phyloP scores from a whole-genome alignment of 768 basidiomycete species.

The Collybia nuda region DNA sequence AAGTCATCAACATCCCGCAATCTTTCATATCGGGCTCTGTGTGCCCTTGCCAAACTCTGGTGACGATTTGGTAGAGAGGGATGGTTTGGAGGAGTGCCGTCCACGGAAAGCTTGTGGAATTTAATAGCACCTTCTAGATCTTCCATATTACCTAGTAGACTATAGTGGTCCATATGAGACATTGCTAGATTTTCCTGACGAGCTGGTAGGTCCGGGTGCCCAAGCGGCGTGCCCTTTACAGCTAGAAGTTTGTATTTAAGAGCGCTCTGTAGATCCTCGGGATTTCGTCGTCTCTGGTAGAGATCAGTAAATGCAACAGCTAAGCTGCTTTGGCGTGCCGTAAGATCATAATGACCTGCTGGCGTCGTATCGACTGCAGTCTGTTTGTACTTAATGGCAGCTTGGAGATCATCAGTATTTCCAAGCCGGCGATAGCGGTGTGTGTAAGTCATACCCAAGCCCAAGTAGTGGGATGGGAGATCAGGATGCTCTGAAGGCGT shows the following conservation, averaged over 20 bases:
- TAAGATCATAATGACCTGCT: not conserved
- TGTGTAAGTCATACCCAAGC: not conserved
- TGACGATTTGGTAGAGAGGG: not conserved
- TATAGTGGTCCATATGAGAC: slow-evolving; percentile 1
- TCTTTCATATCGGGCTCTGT: not conserved
- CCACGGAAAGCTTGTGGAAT: slow-evolving; percentile 3
- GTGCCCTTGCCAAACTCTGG: slow-evolving; percentile 2
- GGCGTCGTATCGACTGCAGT: slow-evolving; percentile 1
- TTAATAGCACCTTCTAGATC: slow-evolving; percentile 6
- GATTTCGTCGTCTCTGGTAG: slow-evolving; percentile 1
- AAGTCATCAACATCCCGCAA: slow-evolving; percentile 5
- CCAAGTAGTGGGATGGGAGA: slow-evolving; percentile 1
- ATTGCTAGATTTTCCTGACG: slow-evolving; percentile 2
- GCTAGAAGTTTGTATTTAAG: not conserved
- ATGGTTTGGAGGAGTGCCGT: slow-evolving; percentile 1
- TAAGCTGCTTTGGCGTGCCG: not conserved
- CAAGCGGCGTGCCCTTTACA: not conserved
- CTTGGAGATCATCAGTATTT: slow-evolving; percentile 1
- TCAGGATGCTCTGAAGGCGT: slow-evolving; percentile 2
- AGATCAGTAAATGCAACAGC: not conserved
- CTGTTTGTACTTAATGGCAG: not conserved
- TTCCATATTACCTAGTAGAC: not conserved
- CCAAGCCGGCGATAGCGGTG: slow-evolving; percentile 1
- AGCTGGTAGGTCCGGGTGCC: slow-evolving; percentile 5
- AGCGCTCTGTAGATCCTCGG: slow-evolving; percentile 6